Conservation (phyloP, 1,284 basidiomycete species). For the Pseudomicrostroma phylloplanum region DNA sequence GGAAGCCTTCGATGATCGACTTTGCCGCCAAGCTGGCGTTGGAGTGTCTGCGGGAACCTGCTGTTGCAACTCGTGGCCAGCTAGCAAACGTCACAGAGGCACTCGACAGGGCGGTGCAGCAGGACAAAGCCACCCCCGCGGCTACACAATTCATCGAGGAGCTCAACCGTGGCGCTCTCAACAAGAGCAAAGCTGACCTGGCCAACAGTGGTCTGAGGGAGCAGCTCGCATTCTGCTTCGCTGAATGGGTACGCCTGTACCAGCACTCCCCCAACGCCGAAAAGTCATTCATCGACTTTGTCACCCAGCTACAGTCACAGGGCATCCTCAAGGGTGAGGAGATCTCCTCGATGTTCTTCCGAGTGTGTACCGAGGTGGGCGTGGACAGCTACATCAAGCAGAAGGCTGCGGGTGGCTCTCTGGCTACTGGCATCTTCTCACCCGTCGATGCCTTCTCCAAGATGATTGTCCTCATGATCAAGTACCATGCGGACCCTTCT, state of each 20-base stretch:
- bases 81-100: constrained; percentile 78
- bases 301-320: constrained; percentile 90
- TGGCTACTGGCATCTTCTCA: constrained; percentile 68
- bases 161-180: constrained; percentile 53
- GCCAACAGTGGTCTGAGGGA: constrained; percentile 53
- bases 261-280: constrained; percentile 83
- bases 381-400: constrained; percentile 86
- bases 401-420: constrained; percentile 68
- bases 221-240: constrained; percentile 59
- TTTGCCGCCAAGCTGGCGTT: constrained; percentile 79
- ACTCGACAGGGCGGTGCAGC: constrained; percentile 59
- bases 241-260: constrained; percentile 89
- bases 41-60: constrained; percentile 72
- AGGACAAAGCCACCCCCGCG: constrained; percentile 73
- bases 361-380: constrained; percentile 91
- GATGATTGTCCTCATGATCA: constrained; percentile 95
- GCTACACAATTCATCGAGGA: constrained; percentile 62
- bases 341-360: constrained; percentile 94
- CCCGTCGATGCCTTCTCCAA: constrained; percentile 92
- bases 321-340: constrained; percentile 95
- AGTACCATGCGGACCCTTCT: constrained; percentile 87
- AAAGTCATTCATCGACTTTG: constrained; percentile 93
- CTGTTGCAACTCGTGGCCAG: constrained; percentile 68
- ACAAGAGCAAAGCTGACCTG: constrained; percentile 42
- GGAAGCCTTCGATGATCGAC: constrained; percentile 69